These are phyloP conservation scores for Dictyostelium intermedium DNA, from an alignment of 78 protist genomes.

Conservation along the genomic window DNA sequence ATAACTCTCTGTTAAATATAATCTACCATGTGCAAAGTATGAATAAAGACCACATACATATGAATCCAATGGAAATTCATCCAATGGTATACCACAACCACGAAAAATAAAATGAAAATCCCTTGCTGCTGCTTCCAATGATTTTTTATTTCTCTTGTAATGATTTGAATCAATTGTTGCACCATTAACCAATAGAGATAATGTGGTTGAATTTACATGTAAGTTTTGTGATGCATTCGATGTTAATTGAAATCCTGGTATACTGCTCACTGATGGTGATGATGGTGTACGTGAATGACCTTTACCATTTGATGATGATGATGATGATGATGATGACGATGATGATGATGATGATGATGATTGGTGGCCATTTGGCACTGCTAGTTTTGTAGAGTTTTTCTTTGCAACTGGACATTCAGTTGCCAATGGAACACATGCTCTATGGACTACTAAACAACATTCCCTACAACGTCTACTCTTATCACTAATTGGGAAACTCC, in stretches of 20 bases:
- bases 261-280: background rate
- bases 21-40: conserved; percentile 23
- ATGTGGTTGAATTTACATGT: background rate
- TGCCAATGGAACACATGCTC: background rate
- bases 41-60: conserved; percentile 67
- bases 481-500: background rate
- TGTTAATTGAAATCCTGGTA: background rate
- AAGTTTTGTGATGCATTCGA: background rate
- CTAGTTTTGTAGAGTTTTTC: background rate
- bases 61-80: background rate
- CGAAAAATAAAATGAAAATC: conserved; percentile 17
- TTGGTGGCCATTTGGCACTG: background rate
- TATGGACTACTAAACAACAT: background rate
- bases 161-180: background rate
- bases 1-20: conserved; percentile 51
- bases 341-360: background rate
- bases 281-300: background rate
- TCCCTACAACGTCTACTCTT: background rate
- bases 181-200: background rate
- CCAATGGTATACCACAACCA: background rate
- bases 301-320: background rate
- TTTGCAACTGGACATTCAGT: background rate
- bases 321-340: background rate
- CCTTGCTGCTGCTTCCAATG: background rate
- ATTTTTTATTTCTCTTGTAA: background rate